Evolutionary conservation across 202 grass and related monocot genomes (phyloP), one percentile per base, ranked within the genome.

Genomic region (Elaeis oleifera): DNA sequence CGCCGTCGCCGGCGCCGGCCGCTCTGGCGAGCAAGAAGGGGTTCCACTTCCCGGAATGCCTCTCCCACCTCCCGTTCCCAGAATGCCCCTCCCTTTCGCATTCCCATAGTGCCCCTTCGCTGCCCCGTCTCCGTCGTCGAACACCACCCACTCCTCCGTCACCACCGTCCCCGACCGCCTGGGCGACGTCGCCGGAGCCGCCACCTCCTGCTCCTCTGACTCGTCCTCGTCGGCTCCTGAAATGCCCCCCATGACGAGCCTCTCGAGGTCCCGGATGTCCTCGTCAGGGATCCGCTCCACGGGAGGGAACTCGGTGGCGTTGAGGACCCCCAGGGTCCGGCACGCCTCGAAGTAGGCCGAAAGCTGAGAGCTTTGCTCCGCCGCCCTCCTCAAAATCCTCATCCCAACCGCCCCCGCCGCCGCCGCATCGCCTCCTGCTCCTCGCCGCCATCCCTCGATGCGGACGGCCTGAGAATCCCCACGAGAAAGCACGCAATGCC

Each of bases 271-370:
- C 3, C 18, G 2, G 49, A 68, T 44, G 65, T 68, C 65, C 27
- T 68, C 65, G 1, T 68, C 52, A 8, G 27, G 52, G 51, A 68
- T 68, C 6, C 26, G 32, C 27, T 56, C 26, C 18, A 68, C 27
- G 3, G 51, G 7, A 11, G 65, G 29, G 29, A 56, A 13, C 11
- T 68, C 52, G 1, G 65, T 5, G 3, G 52, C 13, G 9, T 56
- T 21, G n/a, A 68, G 27, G 27, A 68, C 18, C 0, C 52, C 53
- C 4, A 68, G 65, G 51, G 14, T 8, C 27, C 65, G 52, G 28
- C 65, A 68, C 18, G 55, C 51, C 8, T 68, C 65, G 27, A 68
- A 39, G 65, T 68, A 56, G 53, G 28, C 18, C 8, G 65, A 29
- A 23, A 68, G 65, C 18, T 56, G 65, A 27, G 29, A 55, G 27